Evolutionary conservation across 352 stramenopile species (phyloP), one percentile per base, ranked within the genome.

Genomic region (Blastocystis sp.): DNA sequence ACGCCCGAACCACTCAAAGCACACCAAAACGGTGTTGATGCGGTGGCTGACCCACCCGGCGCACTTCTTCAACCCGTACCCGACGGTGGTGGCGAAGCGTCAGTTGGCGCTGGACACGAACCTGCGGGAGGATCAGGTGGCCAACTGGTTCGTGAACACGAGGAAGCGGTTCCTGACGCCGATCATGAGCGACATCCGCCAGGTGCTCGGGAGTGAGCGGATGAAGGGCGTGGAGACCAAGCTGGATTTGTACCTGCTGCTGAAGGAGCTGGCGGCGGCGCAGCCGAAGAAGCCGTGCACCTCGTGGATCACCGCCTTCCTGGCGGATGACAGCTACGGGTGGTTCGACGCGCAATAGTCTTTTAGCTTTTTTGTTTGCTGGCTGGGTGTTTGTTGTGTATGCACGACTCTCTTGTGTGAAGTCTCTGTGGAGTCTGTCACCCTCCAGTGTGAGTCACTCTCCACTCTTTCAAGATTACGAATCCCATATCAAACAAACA

Each of bases 61-160:
- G 43, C 74, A 84, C 60, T 84, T 84, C 56, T 84, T 84, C 40
- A 84, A 84, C 34, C 74, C 74, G 41, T 84, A 84, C 66, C 74
- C 74, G 14, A 56, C 53, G 23, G 38, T 53, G 19, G 48, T 28
- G 4, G 69, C 74, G 10, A 84, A 84, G 61, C 74, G 41, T 2
- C 40, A 19, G 74, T 48, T 84, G 61, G 74, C 74, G 4, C 67
- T 14, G 41, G 74, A 84, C 23, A 84, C 74, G 40, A 84, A 84
- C 48, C 56, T 84, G 10, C 74, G 74, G n/a, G 74, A 84, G 21
- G 74, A 84, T n/a, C 74, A 84, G 34, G 69, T 84, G 19, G 74
- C 53, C 2, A 84, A 84, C 34, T 84, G 74, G 74, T 84, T 84
- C 48, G 74, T 84, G 52, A 84, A 84, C 45, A 84, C 74, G 19